Percentiles rank a stretch among this genome's conserved stretches.
Evolutionary conservation across 257 asterid species (phyloP).

Genomic region (Nicotiana undulata): DNA sequence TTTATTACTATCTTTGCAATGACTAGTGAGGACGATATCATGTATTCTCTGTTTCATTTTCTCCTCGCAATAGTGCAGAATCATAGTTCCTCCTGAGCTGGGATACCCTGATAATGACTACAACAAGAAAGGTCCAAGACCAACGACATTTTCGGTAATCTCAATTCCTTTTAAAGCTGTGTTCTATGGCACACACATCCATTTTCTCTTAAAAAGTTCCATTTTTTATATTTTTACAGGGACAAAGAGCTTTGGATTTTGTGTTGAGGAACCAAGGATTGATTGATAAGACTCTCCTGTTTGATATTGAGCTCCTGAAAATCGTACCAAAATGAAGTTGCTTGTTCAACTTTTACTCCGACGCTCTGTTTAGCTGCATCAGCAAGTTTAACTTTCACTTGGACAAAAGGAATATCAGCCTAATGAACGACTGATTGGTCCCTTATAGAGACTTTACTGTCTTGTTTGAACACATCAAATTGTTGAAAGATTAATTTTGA

Average conservation of each 20-base stretch:
- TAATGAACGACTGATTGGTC: not conserved
- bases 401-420: not conserved
- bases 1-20: not conserved
- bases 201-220: not conserved
- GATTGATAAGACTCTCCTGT: slow-evolving; percentile 90
- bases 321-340: slow-evolving; percentile 51
- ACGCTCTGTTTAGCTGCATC: not conserved
- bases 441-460: not conserved
- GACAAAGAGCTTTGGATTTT: slow-evolving; percentile 93
- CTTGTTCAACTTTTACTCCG: not conserved
- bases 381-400: not conserved
- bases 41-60: slow-evolving; percentile 9
- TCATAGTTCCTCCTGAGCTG: slow-evolving; percentile 87
- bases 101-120: slow-evolving; percentile 92
- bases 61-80: slow-evolving; percentile 38
- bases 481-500: not conserved
- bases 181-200: not conserved
- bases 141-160: slow-evolving; percentile 92
- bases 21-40: not conserved
- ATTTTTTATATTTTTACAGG: slow-evolving; percentile 37
- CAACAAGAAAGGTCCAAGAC: slow-evolving; percentile 95
- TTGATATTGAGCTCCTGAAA: slow-evolving; percentile 85
- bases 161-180: not conserved
- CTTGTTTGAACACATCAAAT: not conserved
- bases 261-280: slow-evolving; percentile 91